Base-by-base conservation (phyloP, 441 rosid genomes). In the Pelargonium citronellum region DNA sequence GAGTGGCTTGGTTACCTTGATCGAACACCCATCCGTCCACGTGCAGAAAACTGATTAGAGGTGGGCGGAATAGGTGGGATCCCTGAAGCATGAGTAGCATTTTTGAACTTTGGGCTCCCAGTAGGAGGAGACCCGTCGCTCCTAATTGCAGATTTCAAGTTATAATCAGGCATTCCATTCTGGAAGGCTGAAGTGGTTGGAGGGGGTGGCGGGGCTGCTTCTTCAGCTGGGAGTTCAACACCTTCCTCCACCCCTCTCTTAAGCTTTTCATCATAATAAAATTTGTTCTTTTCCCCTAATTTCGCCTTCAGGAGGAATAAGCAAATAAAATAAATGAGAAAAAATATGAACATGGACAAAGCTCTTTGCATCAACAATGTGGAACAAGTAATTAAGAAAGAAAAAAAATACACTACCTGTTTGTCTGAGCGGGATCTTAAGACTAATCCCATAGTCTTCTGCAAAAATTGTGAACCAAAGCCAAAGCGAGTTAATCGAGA, bases 241-340 rank as follows among this genome's bases (percentile, higher is more conserved):
- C 98, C 99, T 83, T 84, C 97, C 83, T 92, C 99, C 55, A 92
- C 95, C 99, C 99, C 89, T 85, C 97, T 88, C 87, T 92, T 95
- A 41, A 95, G 95, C 76, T 95, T 92, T 76, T 90, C 99, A 41
- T 95, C 98, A 67, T 90, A 95, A 69, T 89, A 89, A 77, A 95
- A 95, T 77, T 85, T 88, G 79, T 92, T 95, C 75, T 74, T 86
- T 66, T 87, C 97, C 13, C 99, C 99, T 81, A 95, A 67, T 78
- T 92, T 95, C 51, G 99, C 99, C 99, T 95, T 81, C 75, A 82
- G 69, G 62, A 67, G 57, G 44, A 71, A 62, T 19, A n/a, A 51
- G 65, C 22, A 66, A 67, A 63, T 17, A 66, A 67, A 53, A 63
- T 17, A 66, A 67, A 44, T 12, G 66, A 57, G 19, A 37, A 12